Evolutionary conservation across 2,329 filamentous ascomycete genomes (phyloP), one percentile per base, ranked within the genome.

Genomic region (Colletotrichum falcatum): DNA sequence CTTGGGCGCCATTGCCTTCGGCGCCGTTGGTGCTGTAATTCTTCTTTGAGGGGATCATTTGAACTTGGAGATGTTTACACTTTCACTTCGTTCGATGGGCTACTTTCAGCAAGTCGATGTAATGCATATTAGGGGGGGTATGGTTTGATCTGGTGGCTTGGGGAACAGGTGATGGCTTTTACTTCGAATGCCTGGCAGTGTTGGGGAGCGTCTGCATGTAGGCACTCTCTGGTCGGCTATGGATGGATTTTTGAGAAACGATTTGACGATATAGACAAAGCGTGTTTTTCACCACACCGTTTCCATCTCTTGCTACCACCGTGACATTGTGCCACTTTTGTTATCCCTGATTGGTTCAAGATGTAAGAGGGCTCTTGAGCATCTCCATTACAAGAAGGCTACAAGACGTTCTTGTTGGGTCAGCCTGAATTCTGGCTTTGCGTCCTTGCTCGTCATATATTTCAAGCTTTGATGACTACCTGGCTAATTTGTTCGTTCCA

Each of bases 241-340:
- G 56, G 51, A 70, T 60, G 68, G 46, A 68, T 51, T 70, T 67
- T 67, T 70, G n/a, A 70, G 44, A 63, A 67, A 68, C 35, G 68
- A 70, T 67, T 67, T 70, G 64, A 70, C 64, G 68, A 70, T 59
- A 63, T 70, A 70, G 68, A 70, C 39, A 70, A 63, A 70, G 68
- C 68, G 64, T 68, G 44, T 68, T 16, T 59, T 68, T 70, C 64
- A 48, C 68, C 59, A 39, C 39, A 60, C 7, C 8, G 39, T 33
- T 18, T 26, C n/a, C n/a, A 5, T 18, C 37, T 28, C 1, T 3
- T 7, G 20, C 6, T 26, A 7, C 9, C 1, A 5, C 12, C 11
- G 30, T 58, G 16, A 59, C 2, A n/a, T 11, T 9, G 9, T 58
- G 55, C 5, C 6, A 3, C 33, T 35, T 35, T 35, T 33, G n/a